These are phyloP conservation scores for Cordyceps fumosorosea DNA, from an alignment of 2,329 filamentous ascomycete species.

Conservation along the genomic window DNA sequence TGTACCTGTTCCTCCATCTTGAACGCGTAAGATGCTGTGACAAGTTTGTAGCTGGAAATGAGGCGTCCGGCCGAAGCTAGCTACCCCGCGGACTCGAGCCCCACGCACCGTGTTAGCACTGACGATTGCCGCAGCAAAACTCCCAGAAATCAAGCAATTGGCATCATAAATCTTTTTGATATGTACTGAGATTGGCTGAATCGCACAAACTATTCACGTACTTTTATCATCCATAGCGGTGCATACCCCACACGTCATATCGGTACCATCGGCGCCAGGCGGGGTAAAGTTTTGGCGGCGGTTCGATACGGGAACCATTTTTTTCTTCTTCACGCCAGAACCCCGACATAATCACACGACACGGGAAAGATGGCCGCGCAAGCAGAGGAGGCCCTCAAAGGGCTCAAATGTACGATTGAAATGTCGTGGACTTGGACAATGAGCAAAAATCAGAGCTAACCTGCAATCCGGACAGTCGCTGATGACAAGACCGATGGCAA, in stretches of 20 bases:
- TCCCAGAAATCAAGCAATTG: background rate
- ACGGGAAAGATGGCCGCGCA: conserved; percentile 36
- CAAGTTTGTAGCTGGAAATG: background rate
- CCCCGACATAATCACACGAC: conserved; percentile 9
- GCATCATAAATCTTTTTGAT: background rate
- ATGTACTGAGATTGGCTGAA: too few species aligned
- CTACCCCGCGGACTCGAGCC: conserved; percentile 1
- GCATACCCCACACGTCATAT: conserved; percentile 3
- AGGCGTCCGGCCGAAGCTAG: background rate
- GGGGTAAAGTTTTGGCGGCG: conserved; percentile 13
- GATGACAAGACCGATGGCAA: conserved; percentile 34
- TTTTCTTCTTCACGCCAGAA: conserved; percentile 9
- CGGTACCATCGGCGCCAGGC: background rate
- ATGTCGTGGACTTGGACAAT: background rate
- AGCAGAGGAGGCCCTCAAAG: conserved; percentile 37
- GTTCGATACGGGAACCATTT: conserved; percentile 1
- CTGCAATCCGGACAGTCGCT: conserved; percentile 27
- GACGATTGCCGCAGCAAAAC: background rate
- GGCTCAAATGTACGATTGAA: conserved; percentile 32
- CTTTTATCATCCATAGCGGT: background rate
- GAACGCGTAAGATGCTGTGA: background rate
- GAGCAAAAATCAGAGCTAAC: background rate
- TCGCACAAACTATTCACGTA: background rate
- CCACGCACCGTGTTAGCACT: background rate
- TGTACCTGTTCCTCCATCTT: conserved; percentile 72